These are phyloP conservation scores for Telopea speciosissima DNA, from an alignment of 177 flowering plant species.

Conservation along the genomic window DNA sequence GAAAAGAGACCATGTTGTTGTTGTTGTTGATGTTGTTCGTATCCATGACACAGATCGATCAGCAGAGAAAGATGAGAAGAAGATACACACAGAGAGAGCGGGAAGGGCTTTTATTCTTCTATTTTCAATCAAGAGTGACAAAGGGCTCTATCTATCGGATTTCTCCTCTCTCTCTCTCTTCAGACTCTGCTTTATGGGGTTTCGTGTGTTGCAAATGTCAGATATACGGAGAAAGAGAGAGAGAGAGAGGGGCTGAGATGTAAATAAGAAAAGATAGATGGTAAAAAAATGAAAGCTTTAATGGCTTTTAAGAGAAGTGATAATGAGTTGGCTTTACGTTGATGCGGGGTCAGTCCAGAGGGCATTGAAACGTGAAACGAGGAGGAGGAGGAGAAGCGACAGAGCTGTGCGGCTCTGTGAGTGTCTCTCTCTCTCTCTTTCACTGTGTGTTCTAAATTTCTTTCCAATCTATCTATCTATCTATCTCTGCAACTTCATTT, in stretches of 20 bases:
- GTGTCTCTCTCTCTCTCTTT: too few species aligned
- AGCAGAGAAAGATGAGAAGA: not conserved
- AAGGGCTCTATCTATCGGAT: not conserved
- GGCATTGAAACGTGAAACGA: constrained; percentile 6
- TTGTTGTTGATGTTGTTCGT: constrained; percentile 4
- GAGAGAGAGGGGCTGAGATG: not conserved
- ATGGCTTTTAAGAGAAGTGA: not conserved
- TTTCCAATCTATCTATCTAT: not conserved
- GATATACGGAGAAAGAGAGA: constrained; percentile 3
- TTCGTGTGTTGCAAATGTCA: not conserved
- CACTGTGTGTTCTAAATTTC: not conserved
- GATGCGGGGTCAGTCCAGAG: not conserved
- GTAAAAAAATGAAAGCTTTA: too few species aligned
- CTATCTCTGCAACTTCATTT: not conserved
- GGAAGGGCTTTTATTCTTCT: constrained; percentile 1
- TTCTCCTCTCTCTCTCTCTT: not conserved
- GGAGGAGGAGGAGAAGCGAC: not conserved
- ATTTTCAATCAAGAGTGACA: not conserved
- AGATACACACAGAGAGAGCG: not conserved
- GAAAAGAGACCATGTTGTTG: constrained; percentile 5
- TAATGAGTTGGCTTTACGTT: not conserved
- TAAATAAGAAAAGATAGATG: too few species aligned
- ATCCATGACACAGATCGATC: constrained; percentile 10
- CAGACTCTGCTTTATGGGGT: not conserved
- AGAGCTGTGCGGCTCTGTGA: not conserved